Base-by-base conservation (phyloP, 2,329 filamentous ascomycete genomes). In the Pseudocercospora vitis region DNA sequence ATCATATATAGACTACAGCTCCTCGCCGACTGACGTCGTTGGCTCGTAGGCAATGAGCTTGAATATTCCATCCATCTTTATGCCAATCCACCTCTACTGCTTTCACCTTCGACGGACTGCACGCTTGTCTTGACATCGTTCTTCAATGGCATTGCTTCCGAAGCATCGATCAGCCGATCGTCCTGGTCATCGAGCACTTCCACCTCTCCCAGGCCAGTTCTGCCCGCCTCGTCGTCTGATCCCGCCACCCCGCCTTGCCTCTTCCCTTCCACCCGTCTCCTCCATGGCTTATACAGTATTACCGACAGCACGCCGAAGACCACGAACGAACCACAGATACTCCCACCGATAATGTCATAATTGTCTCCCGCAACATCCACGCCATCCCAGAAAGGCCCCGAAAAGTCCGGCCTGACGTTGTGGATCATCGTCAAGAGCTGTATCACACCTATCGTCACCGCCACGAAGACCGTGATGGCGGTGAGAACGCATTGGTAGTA, bases 401-500 rank as follows among this genome's bases (percentile, higher is more conserved):
- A 73, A 0, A 88, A 87, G 49, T 87, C 78, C 0, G 87, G 86
- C 2, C 58, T 56, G 0, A 92, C 85, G 64, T 91, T 89, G 50
- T 89, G 76, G 1, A 90, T 78, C 7, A 97, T 77, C 1, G 85
- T 90, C 8, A 97, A 76, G 0, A 96, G 75, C 70, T 99, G 94
- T 19, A 97, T 81, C 12, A 87, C 77, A 18, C 92, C 92, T 62
- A 97, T 95, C 23, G 94, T 86, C 2, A 89, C 81, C 1, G 91
- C 89, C 0, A 95, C 90, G 3, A 88, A 74, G 19, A 96, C 87
- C 0, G 91, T 96, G 48, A 96, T 82, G 2, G 81, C 83, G 0
- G 90, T 96, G 23, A 96, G 78, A 0, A 95, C 87, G 61, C 92
- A 88, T 9, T 90, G 95, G 73, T 96, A 97, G 74, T 97, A 97